Conservation (phyloP, 2,329 filamentous ascomycete species). For the Botrytis medusae region DNA sequence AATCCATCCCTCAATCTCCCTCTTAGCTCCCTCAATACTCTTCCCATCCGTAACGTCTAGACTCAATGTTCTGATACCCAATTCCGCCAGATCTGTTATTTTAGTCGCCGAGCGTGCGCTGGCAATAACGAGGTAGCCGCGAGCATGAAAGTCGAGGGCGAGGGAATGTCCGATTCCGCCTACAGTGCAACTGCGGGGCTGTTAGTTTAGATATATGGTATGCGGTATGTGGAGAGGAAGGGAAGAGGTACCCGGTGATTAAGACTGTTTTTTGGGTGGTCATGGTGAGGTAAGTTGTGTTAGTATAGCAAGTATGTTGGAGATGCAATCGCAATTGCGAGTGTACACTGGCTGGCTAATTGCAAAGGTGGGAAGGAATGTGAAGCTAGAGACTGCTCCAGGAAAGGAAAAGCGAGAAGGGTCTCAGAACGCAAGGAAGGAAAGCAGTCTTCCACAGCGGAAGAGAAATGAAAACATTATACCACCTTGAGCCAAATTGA, state of each 20-base stretch:
- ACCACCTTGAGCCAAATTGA: not conserved
- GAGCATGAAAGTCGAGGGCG: constrained; percentile 42
- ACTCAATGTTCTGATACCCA: constrained; percentile 42
- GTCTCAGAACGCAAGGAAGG: not conserved
- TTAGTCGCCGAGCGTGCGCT: constrained; percentile 43
- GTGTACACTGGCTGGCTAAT: not conserved
- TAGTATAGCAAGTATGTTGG: not conserved
- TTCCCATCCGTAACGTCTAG: constrained; percentile 44
- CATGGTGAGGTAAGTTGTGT: not conserved
- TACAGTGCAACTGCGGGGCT: constrained; percentile 28
- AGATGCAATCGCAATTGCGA: not conserved
- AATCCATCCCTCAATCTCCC: constrained; percentile 37
- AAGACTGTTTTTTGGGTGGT: not conserved
- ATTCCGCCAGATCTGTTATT: constrained; percentile 33
- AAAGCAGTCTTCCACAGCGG: too few relatives aligned
- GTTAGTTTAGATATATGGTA: not conserved
- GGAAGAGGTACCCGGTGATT: constrained; percentile 6
- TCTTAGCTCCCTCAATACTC: constrained; percentile 31
- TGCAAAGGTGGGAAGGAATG: not conserved
- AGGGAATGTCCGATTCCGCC: constrained; percentile 46
- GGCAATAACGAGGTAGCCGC: constrained; percentile 44
- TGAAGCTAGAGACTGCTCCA: not conserved
- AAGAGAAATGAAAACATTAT: not conserved
- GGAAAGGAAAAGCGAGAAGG: not conserved
- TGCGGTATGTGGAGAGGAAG: not conserved